Evolutionary conservation across 2,329 filamentous ascomycete species (phyloP), one percentile per base, ranked within the genome.

Genomic region (Xylaria multiplex): DNA sequence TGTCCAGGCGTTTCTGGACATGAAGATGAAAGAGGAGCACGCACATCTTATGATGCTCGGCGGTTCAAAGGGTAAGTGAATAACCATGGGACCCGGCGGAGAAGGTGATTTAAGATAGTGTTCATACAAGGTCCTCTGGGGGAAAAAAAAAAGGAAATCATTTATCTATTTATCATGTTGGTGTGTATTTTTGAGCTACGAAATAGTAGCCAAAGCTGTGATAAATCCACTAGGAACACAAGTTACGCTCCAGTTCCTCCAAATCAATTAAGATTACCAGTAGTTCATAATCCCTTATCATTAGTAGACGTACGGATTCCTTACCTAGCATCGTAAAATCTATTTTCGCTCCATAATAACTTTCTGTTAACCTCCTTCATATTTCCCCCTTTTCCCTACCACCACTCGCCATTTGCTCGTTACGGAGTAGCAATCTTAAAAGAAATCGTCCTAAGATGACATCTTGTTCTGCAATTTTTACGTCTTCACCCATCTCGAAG

Each of bases 1-100:
- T 2, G 49, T 64, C 2, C 19, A 32, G 37, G 57, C 37, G 6
- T 64, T 68, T 14, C 45, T 68, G 24, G 59, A n/a, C 16, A 59
- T 24, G 53, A 68, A 68, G 40, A 64, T 27, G 40, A 53, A 13
- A 1, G 63, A 68, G 43, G 57, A 70, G 11, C 16, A 66, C 11
- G 19, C 61, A 7, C 49, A 65, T 37, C 42, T 69, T 0, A 69
- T 67, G 67, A 67, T 67, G 61, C 22, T 69, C 32, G 50, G 65
- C 11, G 16, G 24, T 22, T 6, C 7, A 1, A 58, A 48, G 19
- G 2, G 49, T 45, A 60, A 54, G 37, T 53, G 16, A 46, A 6
- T 4, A 27, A 19, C 40, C 27, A 19, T 22, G 4, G 2, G 11
- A 37, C 5, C 35, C 14, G 11, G 14, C 5, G 35, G 2, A 37